Base-by-base conservation (phyloP, 1,284 basidiomycete genomes). In the Peniophora sp. region DNA sequence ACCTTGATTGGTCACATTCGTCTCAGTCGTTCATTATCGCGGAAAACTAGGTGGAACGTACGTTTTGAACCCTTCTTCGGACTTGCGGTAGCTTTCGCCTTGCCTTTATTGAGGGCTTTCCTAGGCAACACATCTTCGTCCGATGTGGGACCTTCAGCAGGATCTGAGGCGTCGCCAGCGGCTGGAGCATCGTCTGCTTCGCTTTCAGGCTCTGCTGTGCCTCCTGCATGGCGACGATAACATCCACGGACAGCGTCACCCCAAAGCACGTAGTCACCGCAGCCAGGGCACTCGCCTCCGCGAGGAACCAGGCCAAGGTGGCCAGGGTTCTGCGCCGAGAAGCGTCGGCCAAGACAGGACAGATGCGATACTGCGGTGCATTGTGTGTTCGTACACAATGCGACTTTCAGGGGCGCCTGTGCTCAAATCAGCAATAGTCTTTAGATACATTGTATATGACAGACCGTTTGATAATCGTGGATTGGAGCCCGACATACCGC, bases 201-300 rank as follows among this genome's bases (percentile, higher is more conserved):
- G 2, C 61, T 64, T n/a, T 55, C 53, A 0, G 56, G 52, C 1
- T 52, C 53, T 3, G 59, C 65, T 8, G 58, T 20, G 19, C 38
- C 63, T 24, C 73, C 69, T 14, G 69, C 69, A 34, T 65, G 61
- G 5, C 88, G 73, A 2, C 83, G 74, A 61, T 83, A 89, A 55
- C 76, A 81, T 0, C 81, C 84, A 10, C 83, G 74, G 16, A 92
- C 70, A 27, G 91, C 62, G 56, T 89, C 82, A 9, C 85, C 85
- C 89, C 89, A 93, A 1, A 85, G 69, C 1, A 75, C 68, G 53
- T 79, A 78, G 0, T 64, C 61, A 0, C 61, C 52, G 58, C 89
- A 92, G 0, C 69, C 64, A 2, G 66, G 70, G 60, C 89, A 92
- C 1, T 61, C 52, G 2, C 87, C 88, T 1, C 75, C 74, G 34